These are phyloP conservation scores for Tuber aestivum DNA, from an alignment of 495 filamentous ascomycete species.

Conservation along the genomic window DNA sequence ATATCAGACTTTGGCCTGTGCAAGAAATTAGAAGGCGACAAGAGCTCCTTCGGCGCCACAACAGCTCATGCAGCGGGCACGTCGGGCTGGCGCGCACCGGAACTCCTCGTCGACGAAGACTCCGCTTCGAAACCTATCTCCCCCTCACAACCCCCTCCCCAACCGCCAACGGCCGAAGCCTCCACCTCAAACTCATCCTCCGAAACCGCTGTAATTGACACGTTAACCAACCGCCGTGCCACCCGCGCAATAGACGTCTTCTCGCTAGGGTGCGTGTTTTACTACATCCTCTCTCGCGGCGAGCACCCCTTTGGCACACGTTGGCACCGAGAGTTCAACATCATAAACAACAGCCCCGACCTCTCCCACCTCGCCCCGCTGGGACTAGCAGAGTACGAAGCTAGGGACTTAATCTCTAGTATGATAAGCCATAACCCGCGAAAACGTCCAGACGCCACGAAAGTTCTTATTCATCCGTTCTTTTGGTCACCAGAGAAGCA, in stretches of 20 bases:
- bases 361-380: conserved; percentile 59
- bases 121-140: conserved; percentile 37
- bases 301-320: conserved; percentile 91
- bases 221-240: conserved; percentile 67
- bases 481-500: conserved; percentile 89
- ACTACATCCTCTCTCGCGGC: conserved; percentile 86
- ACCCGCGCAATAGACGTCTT: conserved; percentile 96
- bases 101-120: conserved; percentile 78
- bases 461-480: conserved; percentile 87
- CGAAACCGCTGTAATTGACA: conserved; percentile 57
- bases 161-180: conserved; percentile 46
- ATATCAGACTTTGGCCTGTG: conserved; percentile 97
- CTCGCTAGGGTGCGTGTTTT: conserved; percentile 91
- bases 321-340: conserved; percentile 94
- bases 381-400: conserved; percentile 78
- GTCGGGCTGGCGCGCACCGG: conserved; percentile 91
- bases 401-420: conserved; percentile 70
- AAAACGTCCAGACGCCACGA: conserved; percentile 60
- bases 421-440: conserved; percentile 76
- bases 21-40: conserved; percentile 94
- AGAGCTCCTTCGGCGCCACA: conserved; percentile 88
- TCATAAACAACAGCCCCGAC: conserved; percentile 75
- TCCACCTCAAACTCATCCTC: conserved; percentile 49
- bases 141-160: conserved; percentile 27
- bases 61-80: conserved; percentile 75